Evolutionary conservation across 2,329 filamentous ascomycete genomes (phyloP).

Genomic region (Aureobasidium zeae): DNA sequence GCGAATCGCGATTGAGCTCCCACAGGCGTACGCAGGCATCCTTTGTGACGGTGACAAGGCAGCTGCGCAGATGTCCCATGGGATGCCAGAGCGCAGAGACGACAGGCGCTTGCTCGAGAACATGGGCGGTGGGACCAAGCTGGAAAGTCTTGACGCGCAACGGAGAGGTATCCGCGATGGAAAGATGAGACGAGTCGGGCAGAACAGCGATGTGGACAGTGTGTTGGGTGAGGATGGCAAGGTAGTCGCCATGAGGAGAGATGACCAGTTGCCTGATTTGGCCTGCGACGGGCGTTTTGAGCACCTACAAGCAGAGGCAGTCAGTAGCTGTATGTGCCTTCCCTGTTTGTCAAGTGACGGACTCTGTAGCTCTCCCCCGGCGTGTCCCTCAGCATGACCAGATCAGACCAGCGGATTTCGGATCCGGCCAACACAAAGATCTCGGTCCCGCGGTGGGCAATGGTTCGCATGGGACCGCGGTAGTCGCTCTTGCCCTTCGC

Average conservation of each 20-base stretch:
- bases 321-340: not conserved
- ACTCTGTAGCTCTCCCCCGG: not conserved
- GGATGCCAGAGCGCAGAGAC: conserved; percentile 87
- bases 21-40: conserved; percentile 84
- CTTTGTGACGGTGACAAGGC: conserved; percentile 77
- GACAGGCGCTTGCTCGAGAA: conserved; percentile 73
- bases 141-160: conserved; percentile 81
- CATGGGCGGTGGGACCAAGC: conserved; percentile 84
- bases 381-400: conserved; percentile 64
- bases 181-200: conserved; percentile 69
- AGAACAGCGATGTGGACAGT: conserved; percentile 83
- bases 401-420: conserved; percentile 84
- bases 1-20: conserved; percentile 76
- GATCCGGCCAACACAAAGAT: conserved; percentile 81
- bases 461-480: conserved; percentile 46
- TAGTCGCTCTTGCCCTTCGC: conserved; percentile 11
- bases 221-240: conserved; percentile 78
- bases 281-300: conserved; percentile 69
- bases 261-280: conserved; percentile 78
- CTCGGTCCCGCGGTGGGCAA: conserved; percentile 76
- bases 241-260: conserved; percentile 70
- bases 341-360: too few species aligned
- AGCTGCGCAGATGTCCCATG: conserved; percentile 69
- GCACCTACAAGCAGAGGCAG: conserved; percentile 48
- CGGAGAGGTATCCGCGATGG: conserved; percentile 55